Evolutionary conservation across 306 rosid species (phyloP), one percentile per base, ranked within the genome.

Genomic region (Castanopsis chinensis): DNA sequence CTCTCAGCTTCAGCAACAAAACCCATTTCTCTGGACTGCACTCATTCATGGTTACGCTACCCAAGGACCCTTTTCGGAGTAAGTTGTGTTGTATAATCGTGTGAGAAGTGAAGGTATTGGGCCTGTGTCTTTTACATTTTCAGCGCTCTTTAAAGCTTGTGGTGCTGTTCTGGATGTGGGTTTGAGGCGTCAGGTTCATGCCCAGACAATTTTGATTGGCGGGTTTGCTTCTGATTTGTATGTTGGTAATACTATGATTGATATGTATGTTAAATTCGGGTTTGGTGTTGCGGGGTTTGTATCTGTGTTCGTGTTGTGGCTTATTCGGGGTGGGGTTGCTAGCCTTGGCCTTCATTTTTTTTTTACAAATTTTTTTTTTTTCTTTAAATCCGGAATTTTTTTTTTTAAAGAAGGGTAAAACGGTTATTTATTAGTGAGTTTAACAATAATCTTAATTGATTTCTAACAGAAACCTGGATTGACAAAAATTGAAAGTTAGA

Each of bases 21-120:
- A 92, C 76, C 94, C 94, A 4, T 94, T 94, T 78, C 92, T 92
- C 37, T 94, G 96, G 92, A 88, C 94, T 10, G 93, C 93, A 54
- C 79, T 94, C 83, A 87, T 94, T 30, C 93, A 97, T 1, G 96
- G 94, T 27, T 90, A 83, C 56, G 64, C 87, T 20, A 78, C 85
- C 11, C 87, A 84, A 58, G 98, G 96, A 72, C 78, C 56, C 6
- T 49, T 88, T 1, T 76, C 71, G 0, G 84, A 92, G 64, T 85
- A 92, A 12, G 43, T 86, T 73, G 65, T 33, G n/a, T 56, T 87
- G 64, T 94, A 89, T 78, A 21, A 73, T 59, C 69, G 83, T 63
- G 90, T 94, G 96, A 82, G 96, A 32, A 64, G n/a, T 59, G 68
- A 63, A 23, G 82, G 90, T 32, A 33, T 72, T 2, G 28, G 67